phyloP scores from a whole-genome alignment of 225 moss, liverwort and hornwort species.

The Lunularia cruciata region DNA sequence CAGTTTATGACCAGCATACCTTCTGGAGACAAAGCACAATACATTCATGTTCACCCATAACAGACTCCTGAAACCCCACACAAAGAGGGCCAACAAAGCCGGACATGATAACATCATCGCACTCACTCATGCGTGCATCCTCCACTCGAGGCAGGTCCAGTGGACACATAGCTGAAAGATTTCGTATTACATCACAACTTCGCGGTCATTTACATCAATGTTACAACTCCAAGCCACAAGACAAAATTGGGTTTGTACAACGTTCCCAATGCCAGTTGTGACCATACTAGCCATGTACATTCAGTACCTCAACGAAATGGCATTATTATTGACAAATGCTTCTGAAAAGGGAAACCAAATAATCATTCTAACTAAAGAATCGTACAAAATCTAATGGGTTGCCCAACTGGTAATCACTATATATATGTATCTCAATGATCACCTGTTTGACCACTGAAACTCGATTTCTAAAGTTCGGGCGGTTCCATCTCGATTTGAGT shows the following conservation, averaged over 20 bases:
- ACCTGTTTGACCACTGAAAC: conserved; percentile 99
- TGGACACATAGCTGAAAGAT: conserved; percentile 21
- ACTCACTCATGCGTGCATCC: no score
- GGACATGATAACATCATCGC: no score
- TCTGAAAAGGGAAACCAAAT: conserved; percentile 45
- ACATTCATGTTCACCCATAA: no score
- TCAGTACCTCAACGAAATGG: conserved; percentile 35
- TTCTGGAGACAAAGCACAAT: no score
- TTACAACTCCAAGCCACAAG: conserved; percentile 43
- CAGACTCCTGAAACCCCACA: no score
- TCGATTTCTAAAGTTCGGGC: conserved; percentile 89
- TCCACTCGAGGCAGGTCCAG: conserved; percentile 9
- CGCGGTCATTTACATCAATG: conserved; percentile 46
- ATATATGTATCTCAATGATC: conserved; percentile 27
- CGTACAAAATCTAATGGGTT: conserved; percentile 43
- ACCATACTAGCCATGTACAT: conserved; percentile 34
- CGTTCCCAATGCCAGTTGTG: conserved; percentile 42
- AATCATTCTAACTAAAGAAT: conserved; percentile 49
- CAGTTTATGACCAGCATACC: no score
- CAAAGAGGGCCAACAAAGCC: no score
- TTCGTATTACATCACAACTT: conserved; percentile 29
- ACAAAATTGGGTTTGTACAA: conserved; percentile 49
- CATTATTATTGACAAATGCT: conserved; percentile 41
- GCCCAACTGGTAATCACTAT: conserved; percentile 28
- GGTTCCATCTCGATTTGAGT: conserved; percentile 91